Evolutionary conservation across 352 stramenopile genomes (phyloP), one percentile per base, ranked within the genome.

Genomic region (Phytophthora pseudosyringae): DNA sequence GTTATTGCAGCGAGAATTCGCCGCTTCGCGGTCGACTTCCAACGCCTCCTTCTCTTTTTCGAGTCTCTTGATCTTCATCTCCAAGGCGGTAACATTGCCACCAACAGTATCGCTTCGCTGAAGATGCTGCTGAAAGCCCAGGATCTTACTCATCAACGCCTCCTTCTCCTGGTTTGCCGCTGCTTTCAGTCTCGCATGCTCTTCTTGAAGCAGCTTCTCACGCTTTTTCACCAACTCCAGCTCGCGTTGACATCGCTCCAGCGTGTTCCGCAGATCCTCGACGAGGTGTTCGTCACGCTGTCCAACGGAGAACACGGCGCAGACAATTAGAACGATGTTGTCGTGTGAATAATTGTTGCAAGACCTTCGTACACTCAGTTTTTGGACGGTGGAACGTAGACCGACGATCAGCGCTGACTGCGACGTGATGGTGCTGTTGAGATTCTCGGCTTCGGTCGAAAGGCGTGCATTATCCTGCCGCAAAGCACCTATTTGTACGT

Each of bases 331-430:
- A 46, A 36, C 25, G 21, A 21, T 5, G n/a, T 28, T 4, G 2
- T 9, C 1, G 41, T 41, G 18, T 6, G 5, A 21, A 32, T n/a
- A 5, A 18, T 16, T 36, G 38, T 5, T 0, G 2, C 32, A n/a
- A 18, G 3, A 16, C 11, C 21, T 25, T 44, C 73, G 35, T 71
- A 91, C 82, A 25, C 61, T 83, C 8, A 88, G 53, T 18, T 77
- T 76, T 33, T 85, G 71, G 16, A 90, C 51, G 6, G 64, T 90
- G 1, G 78, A 83, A 2, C 81, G 69, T 29, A 92, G 61, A 16
- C 81, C 81, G 31, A 89, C 65, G 48, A 90, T 78, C 9, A 92
- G 47, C 0, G 81, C 66, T 5, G 80, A 83, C 57, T 92, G 83
- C 1, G 83, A 89, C 0, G 58, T 51, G 12, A 90, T 76, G 0